A percentile compares a stretch with the other conserved stretches of the same genome.
phyloP scores from a whole-genome alignment of 2,329 filamentous ascomycete species.

The Aspergillus novoparasiticus region DNA sequence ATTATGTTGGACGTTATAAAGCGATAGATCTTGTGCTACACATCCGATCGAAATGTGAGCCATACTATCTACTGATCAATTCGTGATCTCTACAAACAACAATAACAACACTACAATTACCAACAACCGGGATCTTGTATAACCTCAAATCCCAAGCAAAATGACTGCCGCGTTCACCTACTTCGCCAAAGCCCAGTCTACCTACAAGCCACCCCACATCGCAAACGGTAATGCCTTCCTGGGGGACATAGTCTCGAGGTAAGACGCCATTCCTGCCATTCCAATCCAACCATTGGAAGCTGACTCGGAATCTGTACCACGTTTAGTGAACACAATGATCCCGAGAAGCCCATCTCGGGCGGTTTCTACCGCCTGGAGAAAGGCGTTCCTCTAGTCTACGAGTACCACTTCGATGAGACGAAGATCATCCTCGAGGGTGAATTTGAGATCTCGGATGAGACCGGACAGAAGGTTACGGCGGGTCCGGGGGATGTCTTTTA shows the following conservation, averaged over 20 bases:
- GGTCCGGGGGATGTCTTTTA: constrained; percentile 68
- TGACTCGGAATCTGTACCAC: constrained; percentile 4
- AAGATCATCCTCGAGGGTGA: constrained; percentile 72
- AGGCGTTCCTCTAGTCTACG: constrained; percentile 68
- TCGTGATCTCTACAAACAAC: not conserved
- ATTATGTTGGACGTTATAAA: not conserved
- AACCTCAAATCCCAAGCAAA: constrained; percentile 15
- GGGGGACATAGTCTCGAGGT: constrained; percentile 63
- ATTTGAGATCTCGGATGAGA: constrained; percentile 66
- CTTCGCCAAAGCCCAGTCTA: constrained; percentile 60
- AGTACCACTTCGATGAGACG: constrained; percentile 72
- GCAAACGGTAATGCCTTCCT: constrained; percentile 70
- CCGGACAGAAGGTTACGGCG: constrained; percentile 61
- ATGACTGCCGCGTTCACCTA: constrained; percentile 53
- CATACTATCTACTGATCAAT: not conserved
- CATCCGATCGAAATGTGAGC: not conserved
- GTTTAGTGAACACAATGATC: constrained; percentile 54
- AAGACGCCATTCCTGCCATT: constrained; percentile 10
- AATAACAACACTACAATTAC: not conserved
- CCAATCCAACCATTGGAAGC: not conserved
- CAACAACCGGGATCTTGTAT: not conserved
- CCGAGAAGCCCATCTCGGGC: constrained; percentile 62
- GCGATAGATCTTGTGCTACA: not conserved
- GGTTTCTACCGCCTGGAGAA: constrained; percentile 71
- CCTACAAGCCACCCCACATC: constrained; percentile 66